Percentiles rank a stretch among this genome's conserved stretches.
phyloP scores from a whole-genome alignment of 2,329 filamentous ascomycete genomes.

The Biscogniauxia marginata region DNA sequence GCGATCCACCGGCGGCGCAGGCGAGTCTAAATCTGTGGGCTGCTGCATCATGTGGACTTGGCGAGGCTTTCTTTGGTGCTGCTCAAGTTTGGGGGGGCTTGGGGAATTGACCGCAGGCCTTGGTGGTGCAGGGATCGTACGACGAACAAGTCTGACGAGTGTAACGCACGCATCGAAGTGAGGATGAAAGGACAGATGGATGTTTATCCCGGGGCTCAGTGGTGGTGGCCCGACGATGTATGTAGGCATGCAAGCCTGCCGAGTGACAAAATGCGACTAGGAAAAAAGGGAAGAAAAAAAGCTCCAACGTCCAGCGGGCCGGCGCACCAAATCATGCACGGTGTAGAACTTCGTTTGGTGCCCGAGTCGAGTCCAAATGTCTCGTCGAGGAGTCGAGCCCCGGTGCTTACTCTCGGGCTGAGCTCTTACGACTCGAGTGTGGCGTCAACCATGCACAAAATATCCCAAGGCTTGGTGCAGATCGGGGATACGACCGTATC shows the following conservation, averaged over 20 bases:
- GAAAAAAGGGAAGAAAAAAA: no score
- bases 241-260: not conserved
- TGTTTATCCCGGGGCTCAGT: not conserved
- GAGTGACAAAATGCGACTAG: not conserved
- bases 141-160: not conserved
- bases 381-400: not conserved
- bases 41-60: slow-evolving; percentile 14
- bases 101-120: not conserved
- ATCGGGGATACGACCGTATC: not conserved
- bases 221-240: not conserved
- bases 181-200: not conserved
- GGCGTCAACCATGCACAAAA: not conserved
- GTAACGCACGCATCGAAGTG: not conserved
- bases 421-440: not conserved
- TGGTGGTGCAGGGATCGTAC: not conserved
- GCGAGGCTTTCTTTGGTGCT: slow-evolving; percentile 4
- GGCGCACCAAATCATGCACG: not conserved
- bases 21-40: slow-evolving; percentile 18
- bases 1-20: slow-evolving; percentile 21
- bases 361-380: not conserved
- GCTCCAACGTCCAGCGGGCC: no score
- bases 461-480: not conserved
- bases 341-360: not conserved
- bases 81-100: not conserved
- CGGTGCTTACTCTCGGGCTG: not conserved